These are phyloP conservation scores for Dothideomycetes sp. DNA, from an alignment of 2,329 filamentous ascomycete genomes.

Conservation along the genomic window DNA sequence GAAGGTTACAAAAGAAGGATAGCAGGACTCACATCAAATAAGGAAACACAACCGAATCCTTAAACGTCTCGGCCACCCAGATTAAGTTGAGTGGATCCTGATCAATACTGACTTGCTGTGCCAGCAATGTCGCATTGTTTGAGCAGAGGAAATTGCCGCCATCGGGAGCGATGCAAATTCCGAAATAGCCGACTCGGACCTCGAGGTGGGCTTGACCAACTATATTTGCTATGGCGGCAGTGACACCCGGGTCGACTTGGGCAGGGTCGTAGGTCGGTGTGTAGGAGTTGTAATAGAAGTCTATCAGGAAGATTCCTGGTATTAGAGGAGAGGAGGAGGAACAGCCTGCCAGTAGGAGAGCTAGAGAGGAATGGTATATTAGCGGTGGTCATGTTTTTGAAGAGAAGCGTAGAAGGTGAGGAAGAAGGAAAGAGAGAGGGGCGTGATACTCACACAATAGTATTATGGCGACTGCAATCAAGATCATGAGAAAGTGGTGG, in stretches of 20 bases:
- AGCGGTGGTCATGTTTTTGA: conserved; percentile 4
- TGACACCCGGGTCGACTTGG: conserved; percentile 83
- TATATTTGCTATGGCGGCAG: conserved; percentile 78
- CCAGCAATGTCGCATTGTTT: conserved; percentile 90
- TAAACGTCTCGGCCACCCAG: conserved; percentile 94
- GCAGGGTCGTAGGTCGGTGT: conserved; percentile 70
- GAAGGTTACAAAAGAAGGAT: no score
- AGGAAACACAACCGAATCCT: conserved; percentile 96
- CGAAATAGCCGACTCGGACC: conserved; percentile 93
- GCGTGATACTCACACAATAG: conserved; percentile 65
- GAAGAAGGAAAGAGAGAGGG: neutral
- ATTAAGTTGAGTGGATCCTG: conserved; percentile 95
- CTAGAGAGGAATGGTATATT: conserved; percentile 37
- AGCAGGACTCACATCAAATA: conserved; percentile 68
- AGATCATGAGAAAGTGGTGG: conserved; percentile 91
- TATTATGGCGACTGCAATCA: conserved; percentile 89
- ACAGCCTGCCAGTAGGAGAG: conserved; percentile 85
- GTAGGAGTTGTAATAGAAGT: conserved; percentile 91
- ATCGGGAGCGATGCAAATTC: conserved; percentile 89
- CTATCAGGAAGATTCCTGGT: conserved; percentile 92
- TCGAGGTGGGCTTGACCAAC: conserved; percentile 75
- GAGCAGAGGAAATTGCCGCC: conserved; percentile 88
- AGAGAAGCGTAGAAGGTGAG: neutral
- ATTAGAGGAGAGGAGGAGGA: conserved; percentile 94
- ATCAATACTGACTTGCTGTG: conserved; percentile 77